phyloP scores from a whole-genome alignment of 306 rosid genomes.

The Argentina anserina region DNA sequence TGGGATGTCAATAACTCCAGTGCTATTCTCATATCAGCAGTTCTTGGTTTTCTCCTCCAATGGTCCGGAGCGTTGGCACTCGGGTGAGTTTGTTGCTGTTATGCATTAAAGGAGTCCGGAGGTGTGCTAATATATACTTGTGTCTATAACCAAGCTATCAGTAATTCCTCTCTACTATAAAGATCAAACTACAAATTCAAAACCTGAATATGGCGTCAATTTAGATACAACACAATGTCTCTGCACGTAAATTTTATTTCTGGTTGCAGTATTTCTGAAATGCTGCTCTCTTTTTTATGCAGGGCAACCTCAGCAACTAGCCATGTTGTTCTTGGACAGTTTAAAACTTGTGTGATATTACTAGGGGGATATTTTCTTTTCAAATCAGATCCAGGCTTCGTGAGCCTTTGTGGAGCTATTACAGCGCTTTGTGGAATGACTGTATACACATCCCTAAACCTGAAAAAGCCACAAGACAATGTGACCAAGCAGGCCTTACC shows the following conservation, averaged over 20 bases:
- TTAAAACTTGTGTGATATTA: slow-evolving; percentile 81
- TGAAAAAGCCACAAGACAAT: slow-evolving; percentile 26
- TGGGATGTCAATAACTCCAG: slow-evolving; percentile 62
- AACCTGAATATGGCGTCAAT: background rate
- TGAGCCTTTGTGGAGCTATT: slow-evolving; percentile 49
- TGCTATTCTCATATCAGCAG: slow-evolving; percentile 67
- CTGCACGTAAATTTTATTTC: background rate
- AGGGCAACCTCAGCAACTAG: slow-evolving; percentile 96
- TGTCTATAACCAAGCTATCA: background rate
- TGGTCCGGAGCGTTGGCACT: slow-evolving; percentile 99
- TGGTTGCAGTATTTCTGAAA: background rate
- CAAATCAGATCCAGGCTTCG: slow-evolving; percentile 45
- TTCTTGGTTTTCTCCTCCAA: slow-evolving; percentile 88
- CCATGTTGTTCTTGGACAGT: slow-evolving; percentile 93
- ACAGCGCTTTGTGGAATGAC: slow-evolving; percentile 53
- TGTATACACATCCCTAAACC: slow-evolving; percentile 38
- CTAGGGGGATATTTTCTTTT: slow-evolving; percentile 47
- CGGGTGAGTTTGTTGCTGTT: slow-evolving; percentile 51
- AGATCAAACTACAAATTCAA: background rate
- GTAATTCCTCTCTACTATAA: background rate
- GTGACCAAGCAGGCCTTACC: slow-evolving; percentile 22
- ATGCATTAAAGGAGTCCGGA: slow-evolving; percentile 13
- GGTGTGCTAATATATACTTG: background rate
- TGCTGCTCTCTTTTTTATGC: slow-evolving; percentile 23
- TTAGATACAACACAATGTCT: background rate